These are phyloP conservation scores for Drosera capensis DNA, from an alignment of 148 eudicot species.

Conservation along the genomic window DNA sequence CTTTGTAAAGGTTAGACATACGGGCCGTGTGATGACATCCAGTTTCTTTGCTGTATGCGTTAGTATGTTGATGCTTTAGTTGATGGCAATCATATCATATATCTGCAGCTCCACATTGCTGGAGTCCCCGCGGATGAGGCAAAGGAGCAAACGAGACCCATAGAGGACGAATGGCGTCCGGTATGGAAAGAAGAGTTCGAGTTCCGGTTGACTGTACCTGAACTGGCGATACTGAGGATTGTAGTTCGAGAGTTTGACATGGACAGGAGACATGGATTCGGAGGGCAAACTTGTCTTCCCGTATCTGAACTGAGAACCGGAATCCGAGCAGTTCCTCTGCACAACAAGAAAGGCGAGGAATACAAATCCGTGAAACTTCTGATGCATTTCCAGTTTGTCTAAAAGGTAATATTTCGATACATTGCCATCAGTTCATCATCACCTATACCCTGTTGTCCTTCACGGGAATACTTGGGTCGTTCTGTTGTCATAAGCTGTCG, in stretches of 20 bases:
- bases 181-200: conserved; percentile 45
- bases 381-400: conserved; percentile 20
- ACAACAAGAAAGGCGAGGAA: conserved; percentile 23
- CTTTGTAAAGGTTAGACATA: conserved; percentile 40
- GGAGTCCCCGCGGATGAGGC: conserved; percentile 40
- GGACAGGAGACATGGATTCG: conserved; percentile 28
- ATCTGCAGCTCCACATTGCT: conserved; percentile 35
- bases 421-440: too few relatives aligned
- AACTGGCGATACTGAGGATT: conserved; percentile 39
- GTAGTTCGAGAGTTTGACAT: conserved; percentile 34
- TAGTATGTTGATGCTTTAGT: not conserved
- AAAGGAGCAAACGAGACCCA: conserved; percentile 21
- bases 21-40: conserved; percentile 1
- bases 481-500: too few relatives aligned
- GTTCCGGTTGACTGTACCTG: conserved; percentile 40
- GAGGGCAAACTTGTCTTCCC: conserved; percentile 55
- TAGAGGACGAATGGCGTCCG: conserved; percentile 51
- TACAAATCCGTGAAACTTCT: conserved; percentile 38
- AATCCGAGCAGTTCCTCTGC: conserved; percentile 41
- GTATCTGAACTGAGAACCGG: conserved; percentile 39
- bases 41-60: not conserved
- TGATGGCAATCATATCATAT: not conserved
- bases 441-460: too few relatives aligned
- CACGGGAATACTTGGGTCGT: too few relatives aligned
- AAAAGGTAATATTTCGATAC: too few relatives aligned